Evolutionary conservation across 257 asterid genomes (phyloP), one percentile per base, ranked within the genome.

Genomic region (Nicotiana sylvestris): DNA sequence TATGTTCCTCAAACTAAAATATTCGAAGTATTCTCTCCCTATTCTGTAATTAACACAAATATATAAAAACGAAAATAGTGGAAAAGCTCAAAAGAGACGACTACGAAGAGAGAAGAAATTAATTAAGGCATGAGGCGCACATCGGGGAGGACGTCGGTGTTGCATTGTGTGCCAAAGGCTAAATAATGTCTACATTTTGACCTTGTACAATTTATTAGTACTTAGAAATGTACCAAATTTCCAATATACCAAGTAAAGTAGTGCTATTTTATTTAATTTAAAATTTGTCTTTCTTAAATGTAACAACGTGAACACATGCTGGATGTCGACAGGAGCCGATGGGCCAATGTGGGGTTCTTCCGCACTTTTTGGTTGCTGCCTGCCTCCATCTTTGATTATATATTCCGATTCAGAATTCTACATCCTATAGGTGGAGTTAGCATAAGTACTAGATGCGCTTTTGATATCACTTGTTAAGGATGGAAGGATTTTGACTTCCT

Each of bases 141-240:
- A 76, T 84, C 37, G 85, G 78, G 65, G 72, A 66, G 12, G 65
- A 82, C 87, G 93, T 88, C 95, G 92, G 95, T 46, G 91, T 83
- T 85, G 89, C 86, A 33, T 39, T 85, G 60, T 55, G 82, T 76
- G 86, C 84, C 56, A 27, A 49, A 37, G 27, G 62, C 65, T 66
- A 70, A 30, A 76, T 82, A 25, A 49, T 74, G 25, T 25, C 62
- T 69, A 56, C 37, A 66, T 83, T 88, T 88, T 85, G 91, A 88
- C 91, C 87, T 86, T 70, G 30, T 43, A 57, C n/a, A 27, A 33
- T 33, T 35, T 18, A 37, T 33, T 16, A 65, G 30, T 76, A 9
- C 18, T 76, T 39, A 49, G 10, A 12, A 11, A 60, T 78, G 58
- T 13, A 37, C 69, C 27, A 12, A 57, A 60, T 33, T 60, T 32